Conservation (phyloP, 495 filamentous ascomycete genomes). For the Cercophora scortea region DNA sequence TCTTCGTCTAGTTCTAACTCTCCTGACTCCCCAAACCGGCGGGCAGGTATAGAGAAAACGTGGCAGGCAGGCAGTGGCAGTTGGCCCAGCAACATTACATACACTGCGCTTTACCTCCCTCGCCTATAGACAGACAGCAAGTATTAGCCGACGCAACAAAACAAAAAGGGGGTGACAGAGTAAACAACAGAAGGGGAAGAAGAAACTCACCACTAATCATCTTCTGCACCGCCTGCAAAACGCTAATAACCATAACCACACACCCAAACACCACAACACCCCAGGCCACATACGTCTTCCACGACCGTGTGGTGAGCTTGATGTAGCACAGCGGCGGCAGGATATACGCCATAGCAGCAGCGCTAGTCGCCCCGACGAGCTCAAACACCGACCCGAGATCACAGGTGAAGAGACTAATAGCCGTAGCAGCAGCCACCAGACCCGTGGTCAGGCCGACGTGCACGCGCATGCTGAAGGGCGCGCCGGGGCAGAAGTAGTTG, state of each 20-base stretch:
- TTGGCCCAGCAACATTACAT: slow-evolving; percentile 1
- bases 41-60: no score
- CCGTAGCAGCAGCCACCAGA: slow-evolving; percentile 73
- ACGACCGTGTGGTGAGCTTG: slow-evolving; percentile 73
- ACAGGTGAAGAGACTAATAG: slow-evolving; percentile 71
- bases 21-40: no score
- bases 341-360: slow-evolving; percentile 90
- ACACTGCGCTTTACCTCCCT: slow-evolving; percentile 10
- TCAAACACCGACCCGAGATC: slow-evolving; percentile 93
- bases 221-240: slow-evolving; percentile 65
- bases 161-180: neutral
- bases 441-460: slow-evolving; percentile 79
- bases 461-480: slow-evolving; percentile 72
- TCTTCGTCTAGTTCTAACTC: no score
- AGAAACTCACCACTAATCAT: slow-evolving; percentile 41
- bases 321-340: slow-evolving; percentile 92
- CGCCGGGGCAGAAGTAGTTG: slow-evolving; percentile 77
- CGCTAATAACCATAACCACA: slow-evolving; percentile 75
- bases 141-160: neutral
- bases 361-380: slow-evolving; percentile 88
- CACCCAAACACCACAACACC: slow-evolving; percentile 67
- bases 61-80: no score
- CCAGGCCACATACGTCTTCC: slow-evolving; percentile 65
- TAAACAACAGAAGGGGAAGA: neutral
- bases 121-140: slow-evolving; percentile 1